These are phyloP conservation scores for Aphanomyces stellatus DNA, from an alignment of 352 stramenopile genomes.

Conservation along the genomic window DNA sequence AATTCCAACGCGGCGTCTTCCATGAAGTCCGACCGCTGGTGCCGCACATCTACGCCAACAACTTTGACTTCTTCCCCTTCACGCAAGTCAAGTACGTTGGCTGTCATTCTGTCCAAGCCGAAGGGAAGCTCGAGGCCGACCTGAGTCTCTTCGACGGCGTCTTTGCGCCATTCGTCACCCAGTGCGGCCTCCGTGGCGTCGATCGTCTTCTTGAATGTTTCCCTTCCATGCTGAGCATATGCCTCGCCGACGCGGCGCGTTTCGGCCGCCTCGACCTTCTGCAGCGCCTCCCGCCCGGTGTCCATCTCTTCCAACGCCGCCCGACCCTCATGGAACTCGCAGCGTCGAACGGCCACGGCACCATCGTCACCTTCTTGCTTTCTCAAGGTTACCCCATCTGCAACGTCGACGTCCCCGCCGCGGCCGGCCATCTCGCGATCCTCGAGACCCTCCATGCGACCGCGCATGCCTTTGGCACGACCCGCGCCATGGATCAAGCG, in stretches of 20 bases:
- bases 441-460: slow-evolving; percentile 30
- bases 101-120: not conserved
- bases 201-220: not conserved
- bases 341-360: not conserved
- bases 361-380: not conserved
- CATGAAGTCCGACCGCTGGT: not conserved
- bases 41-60: not conserved
- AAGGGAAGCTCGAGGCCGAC: not conserved
- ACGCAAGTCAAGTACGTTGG: not conserved
- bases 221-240: not conserved
- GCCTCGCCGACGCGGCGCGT: not conserved
- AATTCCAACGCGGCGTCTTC: slow-evolving; percentile 11
- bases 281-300: not conserved
- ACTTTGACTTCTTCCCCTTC: slow-evolving; percentile 5
- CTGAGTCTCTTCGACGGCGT: not conserved
- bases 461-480: slow-evolving; percentile 23
- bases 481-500: slow-evolving; percentile 4
- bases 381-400: not conserved
- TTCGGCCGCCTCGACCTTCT: not conserved
- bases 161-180: not conserved
- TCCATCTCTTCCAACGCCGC: not conserved
- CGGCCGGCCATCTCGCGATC: slow-evolving; percentile 26
- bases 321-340: not conserved
- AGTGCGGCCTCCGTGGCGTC: not conserved
- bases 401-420: slow-evolving; percentile 29